Evolutionary conservation across 257 asterid genomes (phyloP).

Genomic region (Lithospermum erythrorhizon): DNA sequence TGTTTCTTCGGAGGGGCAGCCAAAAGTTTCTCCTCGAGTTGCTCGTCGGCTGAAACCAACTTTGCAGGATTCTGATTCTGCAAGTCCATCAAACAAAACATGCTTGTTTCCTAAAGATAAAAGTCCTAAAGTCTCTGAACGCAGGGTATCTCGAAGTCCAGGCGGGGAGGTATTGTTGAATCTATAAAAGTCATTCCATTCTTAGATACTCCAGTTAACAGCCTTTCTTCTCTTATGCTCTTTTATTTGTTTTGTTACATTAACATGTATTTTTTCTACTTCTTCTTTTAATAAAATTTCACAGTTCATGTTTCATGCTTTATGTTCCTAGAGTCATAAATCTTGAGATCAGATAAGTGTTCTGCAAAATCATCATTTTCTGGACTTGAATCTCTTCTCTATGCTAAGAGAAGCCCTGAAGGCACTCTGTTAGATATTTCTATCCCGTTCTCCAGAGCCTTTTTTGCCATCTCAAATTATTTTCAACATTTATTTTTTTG

Average conservation of each 20-base stretch:
- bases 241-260: too few species aligned
- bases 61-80: constrained; percentile 33
- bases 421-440: neutral
- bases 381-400: neutral
- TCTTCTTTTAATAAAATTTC: too few species aligned
- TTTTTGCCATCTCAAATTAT: too few species aligned
- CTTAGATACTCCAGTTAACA: too few species aligned
- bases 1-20: neutral
- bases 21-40: constrained; percentile 21
- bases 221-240: too few species aligned
- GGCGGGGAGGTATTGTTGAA: constrained; percentile 42
- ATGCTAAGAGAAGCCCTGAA: neutral
- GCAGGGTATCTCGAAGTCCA: constrained; percentile 58
- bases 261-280: too few species aligned
- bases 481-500: too few species aligned
- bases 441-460: too few species aligned
- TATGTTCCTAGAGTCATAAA: neutral
- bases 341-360: neutral
- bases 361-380: neutral
- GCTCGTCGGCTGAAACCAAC: constrained; percentile 39
- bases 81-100: constrained; percentile 40
- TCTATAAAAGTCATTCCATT: neutral
- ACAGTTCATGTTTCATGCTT: neutral
- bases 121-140: constrained; percentile 56
- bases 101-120: constrained; percentile 50